Percentiles rank a stretch among this genome's conserved stretches.
Evolutionary conservation across 2,329 filamentous ascomycete genomes (phyloP).

Genomic region (Fusarium acutatum): DNA sequence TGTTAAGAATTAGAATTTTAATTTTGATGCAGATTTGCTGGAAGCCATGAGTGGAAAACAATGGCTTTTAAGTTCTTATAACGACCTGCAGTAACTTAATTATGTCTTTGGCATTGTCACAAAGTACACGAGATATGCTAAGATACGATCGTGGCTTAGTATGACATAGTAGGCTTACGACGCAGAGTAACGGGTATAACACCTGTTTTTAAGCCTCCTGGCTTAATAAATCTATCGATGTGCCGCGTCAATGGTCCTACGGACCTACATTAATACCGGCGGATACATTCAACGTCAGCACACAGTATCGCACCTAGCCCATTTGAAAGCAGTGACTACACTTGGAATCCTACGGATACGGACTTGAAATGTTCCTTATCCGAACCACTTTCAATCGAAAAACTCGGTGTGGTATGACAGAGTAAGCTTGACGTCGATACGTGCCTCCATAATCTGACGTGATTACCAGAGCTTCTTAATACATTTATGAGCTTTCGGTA

Average conservation of each 20-base stretch:
- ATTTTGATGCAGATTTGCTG: fast-evolving
- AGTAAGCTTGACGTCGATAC: neutral
- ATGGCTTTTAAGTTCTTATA: neutral
- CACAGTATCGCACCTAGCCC: neutral
- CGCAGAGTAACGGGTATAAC: fast-evolving
- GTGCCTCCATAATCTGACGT: fast-evolving
- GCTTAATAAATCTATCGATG: fast-evolving
- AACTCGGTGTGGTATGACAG: fast-evolving
- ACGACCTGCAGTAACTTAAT: fast-evolving
- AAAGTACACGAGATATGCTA: neutral
- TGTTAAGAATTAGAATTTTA: fast-evolving
- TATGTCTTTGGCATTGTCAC: neutral
- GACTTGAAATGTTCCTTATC: neutral
- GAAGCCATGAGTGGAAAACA: fast-evolving
- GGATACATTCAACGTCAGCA: neutral
- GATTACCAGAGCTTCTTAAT: fast-evolving
- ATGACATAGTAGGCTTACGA: neutral
- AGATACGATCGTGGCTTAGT: neutral
- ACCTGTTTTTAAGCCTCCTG: fast-evolving
- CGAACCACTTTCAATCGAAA: neutral
- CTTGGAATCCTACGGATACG: neutral
- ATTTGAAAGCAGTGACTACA: fast-evolving
- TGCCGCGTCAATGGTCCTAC: neutral
- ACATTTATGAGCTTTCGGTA: fast-evolving
- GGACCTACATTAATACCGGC: neutral